A percentile compares a stretch with the other conserved stretches of the same genome.
Conservation (phyloP, 768 basidiomycete genomes). For the Russula vinacea region DNA sequence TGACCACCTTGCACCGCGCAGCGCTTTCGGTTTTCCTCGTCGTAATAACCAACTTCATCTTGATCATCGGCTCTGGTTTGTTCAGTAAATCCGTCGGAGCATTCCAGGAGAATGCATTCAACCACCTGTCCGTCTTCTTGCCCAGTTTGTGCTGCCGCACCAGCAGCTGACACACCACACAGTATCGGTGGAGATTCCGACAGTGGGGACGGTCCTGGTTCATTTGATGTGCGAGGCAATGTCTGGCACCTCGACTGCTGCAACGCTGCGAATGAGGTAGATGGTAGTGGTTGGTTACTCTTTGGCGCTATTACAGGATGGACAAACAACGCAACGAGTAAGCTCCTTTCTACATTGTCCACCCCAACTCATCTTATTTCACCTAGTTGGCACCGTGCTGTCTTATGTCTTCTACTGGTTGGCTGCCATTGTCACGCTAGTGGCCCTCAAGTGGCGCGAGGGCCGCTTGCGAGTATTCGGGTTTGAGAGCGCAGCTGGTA, state of each 20-base stretch:
- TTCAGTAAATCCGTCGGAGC: constrained; percentile 75
- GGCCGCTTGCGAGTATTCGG: constrained; percentile 27
- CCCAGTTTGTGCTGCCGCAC: not conserved
- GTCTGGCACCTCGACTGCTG: constrained; percentile 90
- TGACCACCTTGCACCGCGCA: constrained; percentile 30
- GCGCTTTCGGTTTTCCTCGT: constrained; percentile 86
- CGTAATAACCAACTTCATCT: constrained; percentile 85
- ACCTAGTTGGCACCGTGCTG: constrained; percentile 69
- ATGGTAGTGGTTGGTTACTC: constrained; percentile 66
- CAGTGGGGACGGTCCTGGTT: constrained; percentile 81
- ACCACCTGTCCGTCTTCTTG: constrained; percentile 41
- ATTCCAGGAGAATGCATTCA: constrained; percentile 69
- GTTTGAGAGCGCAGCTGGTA: constrained; percentile 19
- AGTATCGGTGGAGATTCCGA: constrained; percentile 71
- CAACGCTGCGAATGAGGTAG: constrained; percentile 53
- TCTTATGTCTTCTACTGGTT: constrained; percentile 93
- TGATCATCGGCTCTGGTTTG: constrained; percentile 92
- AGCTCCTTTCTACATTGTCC: constrained; percentile 30
- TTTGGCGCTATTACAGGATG: constrained; percentile 86
- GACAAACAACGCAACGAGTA: constrained; percentile 77
- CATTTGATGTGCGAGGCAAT: constrained; percentile 73
- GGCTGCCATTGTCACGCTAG: constrained; percentile 63
- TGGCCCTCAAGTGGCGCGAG: constrained; percentile 59
- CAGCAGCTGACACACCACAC: not conserved
- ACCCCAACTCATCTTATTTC: constrained; percentile 2